Conservation (phyloP, 345 rosid species). For the Linum tenue region DNA sequence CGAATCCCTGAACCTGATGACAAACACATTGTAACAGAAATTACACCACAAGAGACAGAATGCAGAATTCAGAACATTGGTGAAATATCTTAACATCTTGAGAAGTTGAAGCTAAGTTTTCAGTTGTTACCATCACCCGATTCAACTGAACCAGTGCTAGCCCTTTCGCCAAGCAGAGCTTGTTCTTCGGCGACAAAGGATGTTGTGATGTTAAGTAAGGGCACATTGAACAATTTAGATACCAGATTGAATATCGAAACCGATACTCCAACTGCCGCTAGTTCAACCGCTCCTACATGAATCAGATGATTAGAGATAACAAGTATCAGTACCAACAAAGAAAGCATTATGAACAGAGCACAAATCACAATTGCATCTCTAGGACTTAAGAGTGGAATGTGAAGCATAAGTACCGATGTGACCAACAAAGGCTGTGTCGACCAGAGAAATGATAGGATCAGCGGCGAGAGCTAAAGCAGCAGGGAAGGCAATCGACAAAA, state of each 20-base stretch:
- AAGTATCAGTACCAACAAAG: not conserved
- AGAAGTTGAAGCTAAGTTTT: not conserved
- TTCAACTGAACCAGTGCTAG: conserved; percentile 12
- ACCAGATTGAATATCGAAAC: conserved; percentile 77
- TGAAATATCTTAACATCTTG: not conserved
- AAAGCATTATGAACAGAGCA: not conserved
- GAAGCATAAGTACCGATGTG: conserved; percentile 47
- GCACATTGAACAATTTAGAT: conserved; percentile 79
- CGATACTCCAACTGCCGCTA: conserved; percentile 90
- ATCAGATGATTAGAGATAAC: not conserved
- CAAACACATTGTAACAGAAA: conserved; percentile 3
- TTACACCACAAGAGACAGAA: not conserved
- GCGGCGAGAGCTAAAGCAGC: conserved; percentile 93
- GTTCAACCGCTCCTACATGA: conserved; percentile 61
- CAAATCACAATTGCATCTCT: not conserved
- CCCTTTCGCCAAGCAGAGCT: conserved; percentile 26
- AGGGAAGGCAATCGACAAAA: conserved; percentile 78
- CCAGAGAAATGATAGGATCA: conserved; percentile 74
- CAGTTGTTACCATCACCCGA: conserved; percentile 15
- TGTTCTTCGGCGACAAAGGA: conserved; percentile 96
- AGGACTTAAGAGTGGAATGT: not conserved
- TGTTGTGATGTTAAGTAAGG: conserved; percentile 75
- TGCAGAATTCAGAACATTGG: not conserved
- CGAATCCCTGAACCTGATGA: conserved; percentile 19
- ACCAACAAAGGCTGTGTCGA: conserved; percentile 83